Evolutionary conservation across 73 alveolate genomes (phyloP), one percentile per base, ranked within the genome.

Genomic region (Paramecium biaurelia): DNA sequence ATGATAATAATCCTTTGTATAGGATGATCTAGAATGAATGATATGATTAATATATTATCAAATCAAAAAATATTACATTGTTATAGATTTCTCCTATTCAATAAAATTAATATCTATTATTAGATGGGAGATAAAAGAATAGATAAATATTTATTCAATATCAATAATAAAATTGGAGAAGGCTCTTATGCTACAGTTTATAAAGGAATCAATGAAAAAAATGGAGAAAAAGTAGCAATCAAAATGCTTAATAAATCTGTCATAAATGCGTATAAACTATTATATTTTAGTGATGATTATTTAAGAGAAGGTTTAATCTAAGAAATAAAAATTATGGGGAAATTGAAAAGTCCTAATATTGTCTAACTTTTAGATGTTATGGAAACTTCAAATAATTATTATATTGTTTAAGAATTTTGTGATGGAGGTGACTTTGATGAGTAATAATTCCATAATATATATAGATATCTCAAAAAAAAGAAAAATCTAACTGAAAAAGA

Each of bases 381-480:
- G 68, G 94, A 89, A 70, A 89, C 94, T 4, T 38, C 67, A 38
- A 89, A 89, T 38, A 89, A 89, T 82, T 89, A 89, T 45, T 89
- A 89, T 49, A 89, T 89, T 26, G 90, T 89, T 23, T 70, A 89
- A 72, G 94, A 89, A 38, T 89, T 15, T 47, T 89, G 94, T 72
- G 94, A 89, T 89, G 79, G 87, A 26, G 94, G 94, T 24, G 94
- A 89, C 35, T 89, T 89, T 26, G 94, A 70, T 38, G 94, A 89
- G 76, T 89, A 63, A 43, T 70, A 38, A 70, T 63, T 6, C 23
- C 34, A 4, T 14, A 6, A 8, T 43, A n/a, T 42, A 70, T n/a
- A 4, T 12, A 72, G 86, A 42, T 72, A 4, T 28, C 58, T 63
- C 14, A 89, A 89, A 82, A 43, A 70, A 23, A 68, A 70, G 56